Base-by-base conservation (phyloP, 1,284 basidiomycete genomes). In the Apiotrichum sp. region DNA sequence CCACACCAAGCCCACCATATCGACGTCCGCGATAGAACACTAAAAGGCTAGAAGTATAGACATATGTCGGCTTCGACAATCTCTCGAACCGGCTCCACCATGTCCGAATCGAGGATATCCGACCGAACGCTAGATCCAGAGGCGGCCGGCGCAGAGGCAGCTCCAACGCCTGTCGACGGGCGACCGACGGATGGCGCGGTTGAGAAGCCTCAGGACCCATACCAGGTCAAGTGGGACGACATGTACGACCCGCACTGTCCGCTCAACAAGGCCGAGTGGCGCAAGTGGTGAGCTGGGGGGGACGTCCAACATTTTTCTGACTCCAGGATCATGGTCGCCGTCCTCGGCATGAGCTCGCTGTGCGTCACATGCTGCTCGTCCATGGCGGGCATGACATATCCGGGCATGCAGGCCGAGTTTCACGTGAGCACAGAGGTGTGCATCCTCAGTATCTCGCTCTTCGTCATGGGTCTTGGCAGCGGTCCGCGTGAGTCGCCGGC, bases 301-400 rank as follows among this genome's bases (percentile, higher is more conserved):
- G 8, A 41, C 14, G 9, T 34, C 32, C 16, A 3, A 7, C 31
- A 9, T n/a, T 7, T 11, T n/a, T 4, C 22, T 41, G 36, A 29
- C 36, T 13, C 8, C 47, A 70, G 68, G 69, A 34, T 52, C 7
- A 68, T 68, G 62, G 64, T 66, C 4, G 52, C 56, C 4, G 61
- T 70, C 4, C 46, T 72, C 8, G 64, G 66, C 1, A 43, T 67
- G 2, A 56, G 65, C 1, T 68, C 67, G 42, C 57, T 84, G 3
- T 86, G 85, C 64, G 85, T 84, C 10, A 85, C 87, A 0, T 87
- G 83, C 68, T 81, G 84, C 16, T 88, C 86, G 0, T 86, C 84
- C 4, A 81, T 87, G 76, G 85, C 86, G 3, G 78, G 82, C 0
- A 84, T 84, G 59, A 84, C 87, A 0, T 87, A 89, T 68, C 67